Conservation (phyloP, 495 filamentous ascomycete species). For the Talaromyces wortmannii region DNA sequence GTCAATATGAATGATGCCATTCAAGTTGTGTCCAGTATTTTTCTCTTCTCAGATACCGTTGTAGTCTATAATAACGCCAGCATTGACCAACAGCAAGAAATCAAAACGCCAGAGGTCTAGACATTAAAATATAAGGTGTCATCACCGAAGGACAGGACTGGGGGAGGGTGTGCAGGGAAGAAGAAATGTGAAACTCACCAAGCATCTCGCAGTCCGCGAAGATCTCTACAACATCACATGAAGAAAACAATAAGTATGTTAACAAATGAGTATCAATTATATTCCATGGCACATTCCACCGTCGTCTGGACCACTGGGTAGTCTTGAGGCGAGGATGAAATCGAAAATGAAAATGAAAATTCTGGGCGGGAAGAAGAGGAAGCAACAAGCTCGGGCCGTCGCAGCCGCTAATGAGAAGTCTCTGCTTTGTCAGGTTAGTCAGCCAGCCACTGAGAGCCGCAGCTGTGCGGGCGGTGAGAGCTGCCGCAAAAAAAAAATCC, state of each 20-base stretch:
- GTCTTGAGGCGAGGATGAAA: constrained; percentile 11
- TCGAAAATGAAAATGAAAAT: constrained; percentile 17
- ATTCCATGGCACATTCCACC: too few species aligned
- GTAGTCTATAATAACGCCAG: constrained; percentile 80
- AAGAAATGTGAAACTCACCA: constrained; percentile 12
- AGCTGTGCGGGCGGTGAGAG: not conserved
- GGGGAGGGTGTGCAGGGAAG: not conserved
- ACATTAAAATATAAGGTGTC: constrained; percentile 30
- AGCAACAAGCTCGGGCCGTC: not conserved
- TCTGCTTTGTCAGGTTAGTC: constrained; percentile 18
- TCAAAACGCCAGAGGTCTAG: constrained; percentile 55
- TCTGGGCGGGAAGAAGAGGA: constrained; percentile 17
- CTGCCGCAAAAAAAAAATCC: constrained; percentile 22
- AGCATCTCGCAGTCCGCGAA: not conserved
- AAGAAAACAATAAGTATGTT: too few species aligned
- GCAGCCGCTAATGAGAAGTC: not conserved
- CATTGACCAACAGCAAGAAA: constrained; percentile 73
- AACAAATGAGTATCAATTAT: too few species aligned
- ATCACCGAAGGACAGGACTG: constrained; percentile 31
- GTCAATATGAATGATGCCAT: not conserved
- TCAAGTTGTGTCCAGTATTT: constrained; percentile 3
- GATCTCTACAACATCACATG: not conserved
- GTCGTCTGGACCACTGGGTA: not conserved
- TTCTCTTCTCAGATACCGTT: constrained; percentile 93
- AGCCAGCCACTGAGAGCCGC: constrained; percentile 11